Conservation (phyloP, 2,329 filamentous ascomycete species). For the Curvularia spicifera region DNA sequence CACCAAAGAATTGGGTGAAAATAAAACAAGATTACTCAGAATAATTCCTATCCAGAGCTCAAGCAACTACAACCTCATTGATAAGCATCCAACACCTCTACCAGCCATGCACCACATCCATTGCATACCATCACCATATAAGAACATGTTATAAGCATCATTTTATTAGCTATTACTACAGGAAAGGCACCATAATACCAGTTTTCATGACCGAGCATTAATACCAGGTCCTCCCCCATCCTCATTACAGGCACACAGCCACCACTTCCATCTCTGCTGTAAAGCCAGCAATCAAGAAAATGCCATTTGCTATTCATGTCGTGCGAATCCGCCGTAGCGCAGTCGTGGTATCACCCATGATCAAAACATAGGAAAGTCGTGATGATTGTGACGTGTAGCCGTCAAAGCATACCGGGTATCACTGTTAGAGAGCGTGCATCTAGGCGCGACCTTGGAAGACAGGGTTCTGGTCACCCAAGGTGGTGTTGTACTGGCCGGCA, state of each 20-base stretch:
- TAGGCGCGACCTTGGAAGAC: slow-evolving; percentile 51
- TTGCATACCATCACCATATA: background rate
- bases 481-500: slow-evolving; percentile 41
- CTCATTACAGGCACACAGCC: slow-evolving; percentile 23
- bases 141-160: background rate
- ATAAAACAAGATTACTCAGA: too few species aligned
- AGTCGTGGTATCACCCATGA: slow-evolving; percentile 45
- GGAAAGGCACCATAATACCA: slow-evolving; percentile 10
- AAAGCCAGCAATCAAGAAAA: slow-evolving; percentile 13
- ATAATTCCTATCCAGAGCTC: too few species aligned
- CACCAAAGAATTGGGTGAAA: too few species aligned
- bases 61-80: too few species aligned
- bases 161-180: slow-evolving; percentile 34
- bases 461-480: slow-evolving; percentile 53
- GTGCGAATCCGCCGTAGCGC: slow-evolving; percentile 27
- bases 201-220: slow-evolving; percentile 13
- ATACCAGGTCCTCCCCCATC: background rate
- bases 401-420: slow-evolving; percentile 18
- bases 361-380: slow-evolving; percentile 33
- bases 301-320: slow-evolving; percentile 26
- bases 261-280: background rate
- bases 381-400: slow-evolving; percentile 25
- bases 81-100: background rate
- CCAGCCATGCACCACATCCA: background rate
- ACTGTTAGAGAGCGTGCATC: slow-evolving; percentile 10